These are phyloP conservation scores for Geotrichum candidum DNA, from an alignment of 1,139 yeast genomes.

Conservation along the genomic window DNA sequence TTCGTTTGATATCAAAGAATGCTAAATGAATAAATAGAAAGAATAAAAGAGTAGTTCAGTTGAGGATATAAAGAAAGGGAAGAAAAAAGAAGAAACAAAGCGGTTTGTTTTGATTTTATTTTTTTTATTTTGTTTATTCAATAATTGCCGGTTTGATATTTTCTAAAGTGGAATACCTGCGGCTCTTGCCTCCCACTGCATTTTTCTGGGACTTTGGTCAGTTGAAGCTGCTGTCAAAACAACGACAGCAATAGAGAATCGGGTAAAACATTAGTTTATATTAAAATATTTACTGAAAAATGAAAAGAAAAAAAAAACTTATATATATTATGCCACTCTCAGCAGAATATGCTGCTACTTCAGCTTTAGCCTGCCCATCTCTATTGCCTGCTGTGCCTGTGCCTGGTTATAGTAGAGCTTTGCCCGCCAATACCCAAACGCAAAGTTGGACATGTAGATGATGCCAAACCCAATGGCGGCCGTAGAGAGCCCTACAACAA, in stretches of 20 bases:
- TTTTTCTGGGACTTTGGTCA: neutral
- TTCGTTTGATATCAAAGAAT: neutral
- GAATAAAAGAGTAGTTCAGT: neutral
- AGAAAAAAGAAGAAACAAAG: neutral
- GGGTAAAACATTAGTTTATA: no score
- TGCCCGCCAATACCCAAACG: conserved; percentile 38
- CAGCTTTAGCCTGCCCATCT: conserved; percentile 6
- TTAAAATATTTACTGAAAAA: neutral
- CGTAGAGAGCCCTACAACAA: conserved; percentile 40
- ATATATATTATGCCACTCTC: neutral
- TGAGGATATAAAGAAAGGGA: neutral
- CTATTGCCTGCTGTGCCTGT: neutral
- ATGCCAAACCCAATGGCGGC: conserved; percentile 31
- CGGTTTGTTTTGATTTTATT: neutral
- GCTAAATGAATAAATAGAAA: neutral
- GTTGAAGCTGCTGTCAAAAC: neutral
- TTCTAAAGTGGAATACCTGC: neutral
- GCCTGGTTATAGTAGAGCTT: conserved; percentile 10
- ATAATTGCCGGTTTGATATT: neutral
- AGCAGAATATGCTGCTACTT: neutral
- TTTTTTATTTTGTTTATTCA: neutral
- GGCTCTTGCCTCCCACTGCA: neutral
- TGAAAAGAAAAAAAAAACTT: neutral
- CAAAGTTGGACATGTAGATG: conserved; percentile 38
- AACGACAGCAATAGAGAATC: no score